Evolutionary conservation across 2,329 filamentous ascomycete genomes (phyloP), one percentile per base, ranked within the genome.

Genomic region (Phialophora expanda): DNA sequence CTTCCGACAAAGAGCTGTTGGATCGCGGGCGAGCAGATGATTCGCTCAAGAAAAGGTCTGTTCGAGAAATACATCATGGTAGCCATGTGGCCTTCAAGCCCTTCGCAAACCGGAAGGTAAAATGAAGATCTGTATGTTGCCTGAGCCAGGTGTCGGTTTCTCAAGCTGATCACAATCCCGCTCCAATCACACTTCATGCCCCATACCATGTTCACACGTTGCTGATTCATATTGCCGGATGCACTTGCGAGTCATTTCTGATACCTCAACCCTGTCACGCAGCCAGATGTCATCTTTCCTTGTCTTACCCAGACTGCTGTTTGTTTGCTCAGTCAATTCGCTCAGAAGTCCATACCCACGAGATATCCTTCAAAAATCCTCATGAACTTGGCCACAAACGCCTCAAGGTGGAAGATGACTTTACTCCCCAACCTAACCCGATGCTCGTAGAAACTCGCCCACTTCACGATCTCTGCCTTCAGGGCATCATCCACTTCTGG

Each of bases 321-420:
- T 51, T 51, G 48, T 51, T 17, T 51, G 20, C 24, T 9, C 20
- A 6, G 48, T 51, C 24, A 6, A 51, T 2, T 12, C 14, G 14
- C 30, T 59, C 53, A 69, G 32, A 71, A 68, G 34, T 71, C 69
- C 69, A 69, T 69, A 12, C 67, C 68, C 22, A 65, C 54, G n/a
- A 76, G 81, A 70, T 88, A 96, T 88, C 93, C 94, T 82, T 99
- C 95, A 69, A 94, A 86, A 72, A 98, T 87, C 73, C 94, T 87
- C 94, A 99, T 98, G 77, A 98, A 97, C 81, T 97, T 98, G 65
- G 94, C 94, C 65, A 99, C 95, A 79, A 99, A 99, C 3, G 95
- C 95, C 79, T 99, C 96, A 3, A 99, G 82, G 75, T 99, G 96
- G 79, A 99, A 99, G 69, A 99, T 98, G 65, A 96, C 91, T 84